Conservation (phyloP, 1,284 basidiomycete genomes). For the Rhodotorula sp. region DNA sequence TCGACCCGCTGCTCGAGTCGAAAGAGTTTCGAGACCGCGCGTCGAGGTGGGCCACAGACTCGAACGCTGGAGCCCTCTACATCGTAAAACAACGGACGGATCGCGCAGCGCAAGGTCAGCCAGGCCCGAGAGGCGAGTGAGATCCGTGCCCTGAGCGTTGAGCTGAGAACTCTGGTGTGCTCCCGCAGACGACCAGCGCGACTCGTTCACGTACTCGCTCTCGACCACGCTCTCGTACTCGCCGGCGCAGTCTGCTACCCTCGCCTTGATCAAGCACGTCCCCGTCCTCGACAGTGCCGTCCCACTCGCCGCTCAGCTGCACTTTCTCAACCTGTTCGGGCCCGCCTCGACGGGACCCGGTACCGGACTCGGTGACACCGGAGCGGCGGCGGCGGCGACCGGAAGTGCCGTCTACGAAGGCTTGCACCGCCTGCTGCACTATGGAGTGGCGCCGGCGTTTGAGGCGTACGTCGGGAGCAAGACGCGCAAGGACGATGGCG, state of each 20-base stretch:
- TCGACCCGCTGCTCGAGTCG: slow-evolving; percentile 67
- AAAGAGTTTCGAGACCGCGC: slow-evolving; percentile 65
- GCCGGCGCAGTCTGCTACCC: slow-evolving; percentile 73
- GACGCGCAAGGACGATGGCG: slow-evolving; percentile 39
- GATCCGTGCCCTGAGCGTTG: too few species aligned
- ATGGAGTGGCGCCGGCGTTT: slow-evolving; percentile 96
- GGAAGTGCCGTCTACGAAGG: slow-evolving; percentile 80
- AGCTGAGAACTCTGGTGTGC: not conserved
- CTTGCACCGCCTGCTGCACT: slow-evolving; percentile 92
- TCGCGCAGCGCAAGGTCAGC: slow-evolving; percentile 38
- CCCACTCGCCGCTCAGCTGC: slow-evolving; percentile 80
- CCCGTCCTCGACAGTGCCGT: slow-evolving; percentile 73
- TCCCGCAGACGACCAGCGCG: slow-evolving; percentile 8
- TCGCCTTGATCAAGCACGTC: slow-evolving; percentile 91
- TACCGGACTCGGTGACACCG: slow-evolving; percentile 44
- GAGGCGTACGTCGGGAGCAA: slow-evolving; percentile 79
- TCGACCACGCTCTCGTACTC: slow-evolving; percentile 76
- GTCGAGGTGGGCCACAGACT: slow-evolving; percentile 66
- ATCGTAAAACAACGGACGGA: slow-evolving; percentile 72
- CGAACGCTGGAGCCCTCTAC: slow-evolving; percentile 62
- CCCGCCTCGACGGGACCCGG: slow-evolving; percentile 60
- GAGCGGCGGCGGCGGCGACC: slow-evolving; percentile 45
- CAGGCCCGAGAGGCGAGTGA: not conserved
- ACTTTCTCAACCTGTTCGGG: slow-evolving; percentile 88
- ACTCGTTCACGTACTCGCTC: slow-evolving; percentile 60